These are phyloP conservation scores for Penicillium sp. DNA, from an alignment of 2,329 filamentous ascomycete species.

Conservation along the genomic window DNA sequence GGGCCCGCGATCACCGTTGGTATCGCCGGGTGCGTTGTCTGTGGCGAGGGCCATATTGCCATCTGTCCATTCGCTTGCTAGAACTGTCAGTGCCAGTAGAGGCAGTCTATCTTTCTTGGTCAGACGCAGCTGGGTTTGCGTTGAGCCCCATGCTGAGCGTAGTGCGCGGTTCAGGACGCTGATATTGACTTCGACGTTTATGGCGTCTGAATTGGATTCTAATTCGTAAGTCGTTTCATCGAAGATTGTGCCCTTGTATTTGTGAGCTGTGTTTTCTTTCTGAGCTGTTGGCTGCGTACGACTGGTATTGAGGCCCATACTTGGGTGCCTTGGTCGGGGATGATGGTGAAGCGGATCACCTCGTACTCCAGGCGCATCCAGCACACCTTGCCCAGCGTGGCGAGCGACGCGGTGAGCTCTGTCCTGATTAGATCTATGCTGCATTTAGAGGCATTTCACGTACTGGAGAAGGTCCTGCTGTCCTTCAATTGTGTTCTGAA, in stretches of 20 bases:
- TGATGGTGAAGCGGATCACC: constrained; percentile 88
- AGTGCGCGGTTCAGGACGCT: constrained; percentile 85
- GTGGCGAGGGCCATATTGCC: constrained; percentile 59
- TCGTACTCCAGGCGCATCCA: constrained; percentile 90
- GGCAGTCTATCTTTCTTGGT: constrained; percentile 91
- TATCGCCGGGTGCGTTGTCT: constrained; percentile 32
- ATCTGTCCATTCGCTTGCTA: constrained; percentile 55
- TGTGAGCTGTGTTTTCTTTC: constrained; percentile 1
- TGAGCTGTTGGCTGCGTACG: constrained; percentile 28
- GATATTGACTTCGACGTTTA: constrained; percentile 96
- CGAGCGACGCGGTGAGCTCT: constrained; percentile 64
- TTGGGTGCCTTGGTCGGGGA: constrained; percentile 91
- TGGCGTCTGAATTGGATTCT: constrained; percentile 87
- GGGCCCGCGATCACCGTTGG: constrained; percentile 51
- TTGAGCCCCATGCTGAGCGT: constrained; percentile 79
- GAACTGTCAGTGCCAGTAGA: constrained; percentile 85
- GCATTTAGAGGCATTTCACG: not conserved
- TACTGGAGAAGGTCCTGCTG: constrained; percentile 25
- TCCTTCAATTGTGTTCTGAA: constrained; percentile 37
- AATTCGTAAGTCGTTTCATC: constrained; percentile 74
- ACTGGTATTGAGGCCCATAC: constrained; percentile 79
- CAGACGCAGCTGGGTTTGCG: constrained; percentile 79
- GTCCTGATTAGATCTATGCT: constrained; percentile 8
- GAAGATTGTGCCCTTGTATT: constrained; percentile 74
- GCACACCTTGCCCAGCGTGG: constrained; percentile 75